Evolutionary conservation across 1,284 basidiomycete species (phyloP).

Genomic region (Abortiporus biennis): DNA sequence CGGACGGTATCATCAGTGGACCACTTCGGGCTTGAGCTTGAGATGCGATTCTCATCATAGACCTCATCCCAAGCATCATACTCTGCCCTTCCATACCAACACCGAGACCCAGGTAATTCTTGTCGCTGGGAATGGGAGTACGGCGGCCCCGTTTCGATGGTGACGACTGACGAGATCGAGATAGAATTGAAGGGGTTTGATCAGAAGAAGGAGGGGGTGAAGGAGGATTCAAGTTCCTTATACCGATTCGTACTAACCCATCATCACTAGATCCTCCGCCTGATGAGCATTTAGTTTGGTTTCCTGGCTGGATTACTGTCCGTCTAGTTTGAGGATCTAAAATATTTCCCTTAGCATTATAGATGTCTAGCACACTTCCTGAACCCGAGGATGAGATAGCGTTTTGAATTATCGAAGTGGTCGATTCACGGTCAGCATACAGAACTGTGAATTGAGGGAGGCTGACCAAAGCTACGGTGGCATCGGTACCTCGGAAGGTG

Average conservation of each 20-base stretch:
- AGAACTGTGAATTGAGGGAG: conserved; percentile 66
- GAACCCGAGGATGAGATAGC: too few species aligned
- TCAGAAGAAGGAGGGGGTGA: conserved; percentile 16
- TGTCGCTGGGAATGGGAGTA: not conserved
- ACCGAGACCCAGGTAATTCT: not conserved
- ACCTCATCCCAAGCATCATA: not conserved
- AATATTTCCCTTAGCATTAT: conserved; percentile 51
- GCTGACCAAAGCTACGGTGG: conserved; percentile 42
- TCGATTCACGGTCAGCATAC: conserved; percentile 53
- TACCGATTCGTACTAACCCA: conserved; percentile 48
- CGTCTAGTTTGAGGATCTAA: conserved; percentile 53
- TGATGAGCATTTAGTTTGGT: conserved; percentile 47
- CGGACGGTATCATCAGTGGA: conserved; percentile 56
- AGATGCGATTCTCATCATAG: too few species aligned
- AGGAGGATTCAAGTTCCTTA: conserved; percentile 31
- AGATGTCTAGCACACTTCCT: conserved; percentile 53
- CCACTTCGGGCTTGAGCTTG: conserved; percentile 38
- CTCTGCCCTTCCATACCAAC: conserved; percentile 8
- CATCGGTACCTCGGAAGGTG: conserved; percentile 19
- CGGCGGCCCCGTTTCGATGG: not conserved
- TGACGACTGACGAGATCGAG: not conserved
- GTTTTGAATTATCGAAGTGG: too few species aligned
- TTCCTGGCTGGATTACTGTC: conserved; percentile 53
- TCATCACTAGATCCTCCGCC: too few species aligned
- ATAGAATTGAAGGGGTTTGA: not conserved